Conservation (phyloP, 2,329 filamentous ascomycete genomes). For the Trichothecium sympodiale region DNA sequence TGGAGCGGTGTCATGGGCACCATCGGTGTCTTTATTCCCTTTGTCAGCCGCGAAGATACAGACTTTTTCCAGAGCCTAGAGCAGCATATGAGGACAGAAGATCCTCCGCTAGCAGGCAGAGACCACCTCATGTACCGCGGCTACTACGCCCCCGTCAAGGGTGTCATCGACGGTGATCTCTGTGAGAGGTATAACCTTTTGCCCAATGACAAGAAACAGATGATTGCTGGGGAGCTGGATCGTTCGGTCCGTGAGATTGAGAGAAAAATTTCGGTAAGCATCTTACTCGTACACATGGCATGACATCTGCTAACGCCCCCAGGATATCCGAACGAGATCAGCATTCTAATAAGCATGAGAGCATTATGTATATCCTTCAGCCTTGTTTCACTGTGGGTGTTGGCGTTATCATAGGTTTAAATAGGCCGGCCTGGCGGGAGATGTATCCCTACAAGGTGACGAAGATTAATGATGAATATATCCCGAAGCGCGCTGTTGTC, state of each 20-base stretch:
- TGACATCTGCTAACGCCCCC: slow-evolving; percentile 12
- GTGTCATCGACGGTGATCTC: slow-evolving; percentile 90
- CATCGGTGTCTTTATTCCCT: slow-evolving; percentile 85
- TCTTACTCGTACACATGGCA: background rate
- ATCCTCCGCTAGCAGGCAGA: slow-evolving; percentile 77
- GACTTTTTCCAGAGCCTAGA: slow-evolving; percentile 97
- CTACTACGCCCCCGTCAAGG: slow-evolving; percentile 95
- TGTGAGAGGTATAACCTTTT: slow-evolving; percentile 85
- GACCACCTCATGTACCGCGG: slow-evolving; percentile 93
- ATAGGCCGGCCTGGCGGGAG: background rate
- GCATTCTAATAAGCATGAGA: slow-evolving; percentile 34
- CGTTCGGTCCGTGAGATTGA: slow-evolving; percentile 88
- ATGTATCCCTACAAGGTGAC: background rate
- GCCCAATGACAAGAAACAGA: slow-evolving; percentile 80
- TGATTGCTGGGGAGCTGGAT: slow-evolving; percentile 89
- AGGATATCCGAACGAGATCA: slow-evolving; percentile 49
- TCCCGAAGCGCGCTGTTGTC: background rate
- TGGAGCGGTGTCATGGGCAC: slow-evolving; percentile 95
- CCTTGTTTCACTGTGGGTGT: slow-evolving; percentile 10
- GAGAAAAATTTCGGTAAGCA: slow-evolving; percentile 70
- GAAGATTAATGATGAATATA: background rate
- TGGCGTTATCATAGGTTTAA: background rate
- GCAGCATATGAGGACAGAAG: slow-evolving; percentile 74
- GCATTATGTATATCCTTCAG: slow-evolving; percentile 3
- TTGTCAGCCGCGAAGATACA: slow-evolving; percentile 81